Base-by-base conservation (phyloP, 2,329 filamentous ascomycete genomes). In the Gnomoniopsis smithogilvyi region DNA sequence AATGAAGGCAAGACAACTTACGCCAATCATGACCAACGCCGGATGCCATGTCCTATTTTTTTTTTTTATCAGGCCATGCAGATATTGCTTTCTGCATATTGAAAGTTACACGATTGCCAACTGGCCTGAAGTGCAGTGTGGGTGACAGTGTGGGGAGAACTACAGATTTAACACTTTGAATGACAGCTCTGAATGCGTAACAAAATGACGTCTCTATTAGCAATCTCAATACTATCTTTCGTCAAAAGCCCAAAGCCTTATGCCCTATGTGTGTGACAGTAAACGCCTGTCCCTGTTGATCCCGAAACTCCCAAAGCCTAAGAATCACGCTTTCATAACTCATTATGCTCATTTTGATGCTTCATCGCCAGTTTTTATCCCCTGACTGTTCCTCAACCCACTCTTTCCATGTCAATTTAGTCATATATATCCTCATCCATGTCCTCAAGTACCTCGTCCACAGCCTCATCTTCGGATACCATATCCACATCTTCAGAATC, bases 391-490 rank as follows among this genome's bases (percentile, higher is more conserved):
- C 12, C 51, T 19, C 17, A 36, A 14, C 3, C 19, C 38, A 3
- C 6, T 38, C 21, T 12, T 24, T 21, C 1, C 14, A 21, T 43
- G 21, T 1, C 24, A 19, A 2, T 43, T 59, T 48, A 63, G 15
- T 63, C 61, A 45, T 63, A 63, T 30, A 63, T 63, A 26, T 86
- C 84, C 68, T 85, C 80, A 51, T 87, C 85, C 80, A 85, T 85
- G 67, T 87, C 81, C 17, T 80, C 76, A 51, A 79, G 77, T 63
- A 87, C 69, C 68, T 96, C 92, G 14, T 90, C 88, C 19, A 89
- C 76, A 0, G 88, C 54, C 24, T 60, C 56, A 2, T 88, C 86
- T 12, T 91, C 90, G 36, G 82, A 78, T 61, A 92, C 88, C 45
- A 70, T 68, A 51, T 91, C 88, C 14, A 83, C 81, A 61, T 92